phyloP scores from a whole-genome alignment of 371 early-diverging fungal species.

The Mortierella sp. region DNA sequence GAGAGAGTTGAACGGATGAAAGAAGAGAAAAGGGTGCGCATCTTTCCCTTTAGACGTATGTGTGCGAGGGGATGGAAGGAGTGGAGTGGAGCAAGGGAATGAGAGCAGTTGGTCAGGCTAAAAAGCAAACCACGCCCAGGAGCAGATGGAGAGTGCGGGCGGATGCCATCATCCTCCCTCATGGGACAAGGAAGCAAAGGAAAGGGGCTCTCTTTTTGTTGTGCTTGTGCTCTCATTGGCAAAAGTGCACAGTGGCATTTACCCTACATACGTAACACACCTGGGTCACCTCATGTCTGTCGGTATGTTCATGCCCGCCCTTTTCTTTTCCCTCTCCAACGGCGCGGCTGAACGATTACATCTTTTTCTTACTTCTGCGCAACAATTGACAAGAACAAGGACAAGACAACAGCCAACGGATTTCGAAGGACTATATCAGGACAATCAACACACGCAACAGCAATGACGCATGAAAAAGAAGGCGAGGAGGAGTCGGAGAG shows the following conservation, averaged over 20 bases:
- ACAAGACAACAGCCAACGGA: not conserved
- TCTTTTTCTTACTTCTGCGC: not conserved
- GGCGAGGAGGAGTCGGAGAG: not conserved
- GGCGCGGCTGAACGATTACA: not conserved
- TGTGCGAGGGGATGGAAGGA: not conserved
- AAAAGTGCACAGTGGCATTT: not conserved
- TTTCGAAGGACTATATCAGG: not conserved
- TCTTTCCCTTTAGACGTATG: not conserved
- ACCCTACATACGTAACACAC: not conserved
- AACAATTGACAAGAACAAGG: not conserved
- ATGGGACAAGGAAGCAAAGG: not conserved
- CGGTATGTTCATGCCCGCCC: not conserved
- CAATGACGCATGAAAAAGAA: not conserved
- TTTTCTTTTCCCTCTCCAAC: not conserved
- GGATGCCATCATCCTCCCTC: not conserved
- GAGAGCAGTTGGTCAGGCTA: not conserved
- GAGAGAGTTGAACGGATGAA: not conserved
- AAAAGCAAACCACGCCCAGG: not conserved
- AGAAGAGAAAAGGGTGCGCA: not conserved
- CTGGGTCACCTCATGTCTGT: not conserved
- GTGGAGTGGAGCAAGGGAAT: not conserved
- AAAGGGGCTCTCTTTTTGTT: not conserved
- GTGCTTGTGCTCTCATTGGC: not conserved
- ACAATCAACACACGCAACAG: not conserved
- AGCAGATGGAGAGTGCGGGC: not conserved